Base-by-base conservation (phyloP, 1,284 basidiomycete genomes). In the Irpex sp. region DNA sequence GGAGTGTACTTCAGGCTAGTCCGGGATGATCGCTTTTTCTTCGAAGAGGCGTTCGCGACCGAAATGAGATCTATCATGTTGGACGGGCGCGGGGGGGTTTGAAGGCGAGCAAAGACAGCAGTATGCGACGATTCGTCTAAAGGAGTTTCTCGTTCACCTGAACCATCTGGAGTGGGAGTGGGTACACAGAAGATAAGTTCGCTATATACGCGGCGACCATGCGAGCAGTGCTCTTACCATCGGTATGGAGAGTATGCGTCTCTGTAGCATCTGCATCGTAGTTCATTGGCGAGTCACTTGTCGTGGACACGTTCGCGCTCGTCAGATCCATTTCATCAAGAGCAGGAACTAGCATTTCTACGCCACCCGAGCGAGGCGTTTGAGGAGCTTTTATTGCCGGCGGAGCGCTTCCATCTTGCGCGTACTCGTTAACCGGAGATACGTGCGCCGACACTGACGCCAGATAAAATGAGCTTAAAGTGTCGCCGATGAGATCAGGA, bases 181-280 rank as follows among this genome's bases (percentile, higher is more conserved):
- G 40, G 40, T 44, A 11, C 40, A 44, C 40, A 44, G 40, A 44
- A 44, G 40, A 26, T 26, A 26, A 26, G 26, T 26, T 26, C 26
- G 26, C 26, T 56, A 26, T 36, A 34, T 15, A 15, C 19, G 31
- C 56, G 19, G 26, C 54, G 49, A 2, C 64, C 66, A 47, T 65
- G 11, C 15, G 60, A 49, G 63, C 61, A 21, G 52, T 62, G 47
- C 56, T 61, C 17, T 21, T 5, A 60, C 34, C 54, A 21, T 56
- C 54, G 11, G 26, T 34, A 9, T 34, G 21, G 6, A 56, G 9
- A 26, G 54, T 36, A 9, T 56, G 54, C 21, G 34, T 17, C n/a
- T 34, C 26, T 36, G 9, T 6, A 8, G 31, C 54, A 15, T 56
- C 26, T 9, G 3, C n/a, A 15, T 13, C 49, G 19, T 51, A 8